phyloP scores from a whole-genome alignment of 2,329 filamentous ascomycete genomes.

The Fusarium cyanostomum region DNA sequence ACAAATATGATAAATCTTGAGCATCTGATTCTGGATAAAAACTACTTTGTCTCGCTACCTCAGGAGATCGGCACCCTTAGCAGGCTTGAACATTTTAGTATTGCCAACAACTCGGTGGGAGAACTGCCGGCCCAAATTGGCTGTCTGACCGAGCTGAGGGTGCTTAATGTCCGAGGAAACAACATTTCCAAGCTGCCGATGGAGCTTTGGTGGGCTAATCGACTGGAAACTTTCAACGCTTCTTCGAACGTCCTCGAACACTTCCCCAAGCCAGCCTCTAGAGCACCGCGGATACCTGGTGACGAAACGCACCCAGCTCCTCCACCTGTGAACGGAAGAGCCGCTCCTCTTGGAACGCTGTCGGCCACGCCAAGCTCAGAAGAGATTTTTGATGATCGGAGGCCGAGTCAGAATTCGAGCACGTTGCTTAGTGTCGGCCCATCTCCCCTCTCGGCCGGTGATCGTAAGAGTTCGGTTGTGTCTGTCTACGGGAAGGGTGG shows the following conservation, averaged over 20 bases:
- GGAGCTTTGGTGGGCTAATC: constrained; percentile 96
- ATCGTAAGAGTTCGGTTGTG: constrained; percentile 84
- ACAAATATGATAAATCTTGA: constrained; percentile 87
- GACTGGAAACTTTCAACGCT: constrained; percentile 89
- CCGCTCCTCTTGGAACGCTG: constrained; percentile 53
- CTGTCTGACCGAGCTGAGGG: constrained; percentile 82
- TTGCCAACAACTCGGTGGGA: constrained; percentile 89
- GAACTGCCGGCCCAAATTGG: constrained; percentile 89
- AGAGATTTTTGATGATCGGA: constrained; percentile 74
- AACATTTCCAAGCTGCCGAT: constrained; percentile 88
- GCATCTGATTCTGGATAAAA: constrained; percentile 89
- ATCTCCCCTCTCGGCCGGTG: constrained; percentile 70
- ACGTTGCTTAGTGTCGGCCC: constrained; percentile 79
- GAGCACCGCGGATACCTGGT: constrained; percentile 69
- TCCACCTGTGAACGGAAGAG: constrained; percentile 52
- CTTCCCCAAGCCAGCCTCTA: constrained; percentile 87
- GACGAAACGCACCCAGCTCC: constrained; percentile 54
- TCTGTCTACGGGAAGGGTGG: constrained; percentile 81
- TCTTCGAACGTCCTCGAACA: constrained; percentile 92
- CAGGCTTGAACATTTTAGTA: constrained; percentile 89
- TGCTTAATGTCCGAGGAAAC: constrained; percentile 91
- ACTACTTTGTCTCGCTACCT: constrained; percentile 93
- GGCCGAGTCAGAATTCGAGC: constrained; percentile 86
- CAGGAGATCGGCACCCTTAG: constrained; percentile 84
- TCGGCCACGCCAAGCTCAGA: constrained; percentile 78